Evolutionary conservation across 768 basidiomycete genomes (phyloP).

Genomic region (Xerocomus spinulosus): DNA sequence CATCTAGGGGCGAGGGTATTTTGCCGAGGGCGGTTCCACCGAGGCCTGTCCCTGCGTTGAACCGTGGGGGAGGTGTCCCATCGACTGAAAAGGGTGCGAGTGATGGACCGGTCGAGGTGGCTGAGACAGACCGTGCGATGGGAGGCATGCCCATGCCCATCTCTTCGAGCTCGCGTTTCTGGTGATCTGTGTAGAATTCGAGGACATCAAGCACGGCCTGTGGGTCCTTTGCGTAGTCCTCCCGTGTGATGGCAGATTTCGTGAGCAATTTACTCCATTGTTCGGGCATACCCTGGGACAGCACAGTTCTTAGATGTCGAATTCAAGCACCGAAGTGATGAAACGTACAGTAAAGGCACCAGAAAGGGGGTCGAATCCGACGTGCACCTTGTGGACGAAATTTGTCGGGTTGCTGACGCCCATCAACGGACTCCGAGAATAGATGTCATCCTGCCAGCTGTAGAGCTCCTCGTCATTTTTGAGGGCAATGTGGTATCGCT

Average conservation of each 20-base stretch:
- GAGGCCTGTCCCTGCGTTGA: conserved; percentile 88
- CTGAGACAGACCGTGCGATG: conserved; percentile 19
- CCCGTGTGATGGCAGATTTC: conserved; percentile 94
- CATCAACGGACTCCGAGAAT: conserved; percentile 86
- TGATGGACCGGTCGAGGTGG: conserved; percentile 17
- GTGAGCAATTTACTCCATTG: conserved; percentile 98
- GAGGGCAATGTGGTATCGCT: conserved; percentile 72
- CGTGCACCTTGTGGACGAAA: conserved; percentile 98
- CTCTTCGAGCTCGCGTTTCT: conserved; percentile 88
- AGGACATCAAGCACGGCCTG: conserved; percentile 97
- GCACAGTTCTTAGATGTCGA: not conserved
- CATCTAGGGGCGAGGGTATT: conserved; percentile 35
- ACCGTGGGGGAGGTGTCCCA: conserved; percentile 61
- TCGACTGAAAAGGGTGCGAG: conserved; percentile 36
- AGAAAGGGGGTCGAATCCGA: conserved; percentile 90
- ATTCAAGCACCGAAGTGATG: not conserved
- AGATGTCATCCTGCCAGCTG: conserved; percentile 96
- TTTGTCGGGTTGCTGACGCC: conserved; percentile 94
- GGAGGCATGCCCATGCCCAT: conserved; percentile 36
- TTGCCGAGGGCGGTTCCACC: conserved; percentile 59
- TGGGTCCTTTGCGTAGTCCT: conserved; percentile 95
- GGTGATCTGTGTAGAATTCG: conserved; percentile 97
- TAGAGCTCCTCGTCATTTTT: conserved; percentile 98
- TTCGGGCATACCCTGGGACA: conserved; percentile 81
- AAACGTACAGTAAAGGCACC: conserved; percentile 87